Evolutionary conservation across 1,284 basidiomycete species (phyloP), one percentile per base, ranked within the genome.

Genomic region (Ganoderma leucocontextum): DNA sequence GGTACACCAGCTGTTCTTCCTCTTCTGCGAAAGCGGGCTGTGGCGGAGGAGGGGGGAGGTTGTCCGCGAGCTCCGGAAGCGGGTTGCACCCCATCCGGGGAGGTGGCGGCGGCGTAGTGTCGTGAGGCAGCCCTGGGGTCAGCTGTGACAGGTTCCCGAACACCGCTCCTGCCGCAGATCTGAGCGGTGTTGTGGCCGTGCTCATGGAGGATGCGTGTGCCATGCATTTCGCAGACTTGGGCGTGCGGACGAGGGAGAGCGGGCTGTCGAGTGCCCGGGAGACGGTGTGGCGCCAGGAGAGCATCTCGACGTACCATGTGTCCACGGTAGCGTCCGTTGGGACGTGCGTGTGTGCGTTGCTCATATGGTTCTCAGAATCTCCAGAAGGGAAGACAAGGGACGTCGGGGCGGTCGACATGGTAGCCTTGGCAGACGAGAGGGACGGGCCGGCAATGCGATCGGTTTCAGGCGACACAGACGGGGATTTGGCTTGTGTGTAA

Each of bases 31-130:
- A 39, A 19, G n/a, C 5, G 13, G 10, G 57, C 19, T 35, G 57
- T 22, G 57, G 19, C 22, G 64, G 62, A 1, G 69, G 60, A 9
- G 35, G 38, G 15, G 47, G 39, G 19, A 57, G 65, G 6, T 62
- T 67, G 58, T 69, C 64, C 8, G 69, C 47, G 13, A 72, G 19
- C 5, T 72, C 72, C 5, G 75, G 75, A 15, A 76, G 68, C 12
- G 73, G 61, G 19, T 73, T 63, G 53, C 55, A 59, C 19, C 60
- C 66, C 33, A 67, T 61, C 1, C 73, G 72, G 13, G 64, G 71
- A 9, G 70, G 62, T 22, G 70, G 72, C 17, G 73, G 73, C 8
- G 74, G 73, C 2, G 42, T 49, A 22, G 62, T 22, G 19, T 60
- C 47, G 25, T 9, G 38, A 6, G 62, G 65, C 39, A 64, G 53